These are phyloP conservation scores for Boletus chippewaensis DNA, from an alignment of 1,284 basidiomycete species.

Conservation along the genomic window DNA sequence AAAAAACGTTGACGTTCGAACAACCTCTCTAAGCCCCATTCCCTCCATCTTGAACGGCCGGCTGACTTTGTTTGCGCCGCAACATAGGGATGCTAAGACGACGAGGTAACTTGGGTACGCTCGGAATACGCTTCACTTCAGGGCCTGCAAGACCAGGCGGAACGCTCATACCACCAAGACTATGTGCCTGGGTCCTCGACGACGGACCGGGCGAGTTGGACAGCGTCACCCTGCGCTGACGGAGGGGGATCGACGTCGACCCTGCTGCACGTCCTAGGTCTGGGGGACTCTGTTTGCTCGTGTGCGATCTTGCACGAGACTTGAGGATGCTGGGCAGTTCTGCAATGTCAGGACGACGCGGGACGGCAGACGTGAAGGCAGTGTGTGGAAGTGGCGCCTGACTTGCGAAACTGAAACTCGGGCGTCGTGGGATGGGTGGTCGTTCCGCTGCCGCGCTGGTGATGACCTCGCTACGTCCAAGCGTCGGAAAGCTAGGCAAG, in stretches of 20 bases:
- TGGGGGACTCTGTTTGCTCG: slow-evolving; percentile 4
- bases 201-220: slow-evolving; percentile 14
- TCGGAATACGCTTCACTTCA: slow-evolving; percentile 18
- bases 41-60: slow-evolving; percentile 2
- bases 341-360: slow-evolving; percentile 4
- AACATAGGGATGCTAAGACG: slow-evolving; percentile 28
- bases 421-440: slow-evolving; percentile 14
- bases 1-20: not conserved
- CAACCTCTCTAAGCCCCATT: slow-evolving; percentile 1
- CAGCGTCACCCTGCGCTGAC: slow-evolving; percentile 23
- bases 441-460: not conserved
- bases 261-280: not conserved
- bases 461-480: slow-evolving; percentile 7
- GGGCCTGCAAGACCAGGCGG: not conserved
- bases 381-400: not conserved
- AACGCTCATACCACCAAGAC: not conserved
- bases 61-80: slow-evolving; percentile 26
- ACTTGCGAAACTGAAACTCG: slow-evolving; percentile 15
- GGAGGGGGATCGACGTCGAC: not conserved
- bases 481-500: slow-evolving; percentile 20
- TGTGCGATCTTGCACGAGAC: slow-evolving; percentile 3
- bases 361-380: not conserved
- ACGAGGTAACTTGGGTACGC: slow-evolving; percentile 25
- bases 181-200: not conserved
- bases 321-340: slow-evolving; percentile 20